Conservation (phyloP, 495 filamentous ascomycete genomes). For the Hyaloscypha variabilis region DNA sequence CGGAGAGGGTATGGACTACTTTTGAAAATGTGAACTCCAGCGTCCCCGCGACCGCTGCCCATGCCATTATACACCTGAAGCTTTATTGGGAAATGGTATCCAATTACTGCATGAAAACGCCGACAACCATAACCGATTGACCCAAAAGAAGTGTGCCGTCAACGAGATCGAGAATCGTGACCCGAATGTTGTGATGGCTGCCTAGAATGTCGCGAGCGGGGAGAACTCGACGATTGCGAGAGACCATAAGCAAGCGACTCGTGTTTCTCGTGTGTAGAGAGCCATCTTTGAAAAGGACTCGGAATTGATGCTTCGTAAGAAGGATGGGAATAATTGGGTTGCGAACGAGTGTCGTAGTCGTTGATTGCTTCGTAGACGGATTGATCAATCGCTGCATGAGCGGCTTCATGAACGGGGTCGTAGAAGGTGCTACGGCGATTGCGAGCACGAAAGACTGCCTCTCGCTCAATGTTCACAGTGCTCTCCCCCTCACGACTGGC, state of each 20-base stretch:
- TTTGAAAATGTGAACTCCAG: not conserved
- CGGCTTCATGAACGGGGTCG: slow-evolving; percentile 10
- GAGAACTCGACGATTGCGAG: slow-evolving; percentile 17
- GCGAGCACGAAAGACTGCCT: not conserved
- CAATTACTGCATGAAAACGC: not conserved
- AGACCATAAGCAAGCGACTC: slow-evolving; percentile 24
- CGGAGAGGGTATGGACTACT: not conserved
- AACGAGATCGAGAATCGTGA: not conserved
- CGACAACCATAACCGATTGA: not conserved
- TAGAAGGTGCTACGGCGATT: slow-evolving; percentile 7
- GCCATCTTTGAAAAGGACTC: slow-evolving; percentile 17
- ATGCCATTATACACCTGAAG: not conserved
- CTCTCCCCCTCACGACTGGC: slow-evolving; percentile 16
- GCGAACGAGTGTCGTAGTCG: not conserved
- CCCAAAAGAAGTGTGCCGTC: not conserved
- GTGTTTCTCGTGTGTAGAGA: slow-evolving; percentile 12
- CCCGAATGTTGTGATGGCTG: not conserved
- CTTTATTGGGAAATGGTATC: not conserved
- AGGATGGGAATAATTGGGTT: slow-evolving; percentile 1
- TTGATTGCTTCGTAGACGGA: slow-evolving; percentile 5
- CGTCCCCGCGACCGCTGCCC: not conserved
- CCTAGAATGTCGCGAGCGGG: not conserved
- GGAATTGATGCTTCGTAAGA: not conserved
- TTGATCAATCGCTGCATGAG: slow-evolving; percentile 4
- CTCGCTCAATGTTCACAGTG: not conserved